phyloP scores from a whole-genome alignment of 306 rosid species.

The Castanea crenata region DNA sequence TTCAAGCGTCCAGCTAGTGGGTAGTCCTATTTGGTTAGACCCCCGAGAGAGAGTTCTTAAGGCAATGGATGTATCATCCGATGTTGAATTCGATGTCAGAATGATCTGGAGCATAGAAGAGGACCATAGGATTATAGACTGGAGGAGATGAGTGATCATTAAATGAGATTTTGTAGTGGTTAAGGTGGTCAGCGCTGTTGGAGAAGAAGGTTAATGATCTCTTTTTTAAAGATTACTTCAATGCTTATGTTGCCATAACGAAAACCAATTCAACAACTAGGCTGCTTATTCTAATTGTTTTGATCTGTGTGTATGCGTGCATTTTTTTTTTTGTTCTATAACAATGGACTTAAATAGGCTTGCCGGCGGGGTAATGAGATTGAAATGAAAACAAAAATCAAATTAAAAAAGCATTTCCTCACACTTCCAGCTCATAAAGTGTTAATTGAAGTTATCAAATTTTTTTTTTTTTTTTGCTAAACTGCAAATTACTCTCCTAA shows the following conservation, averaged over 20 bases:
- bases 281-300: not conserved
- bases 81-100: not conserved
- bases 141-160: constrained; percentile 47
- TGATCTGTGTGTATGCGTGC: not conserved
- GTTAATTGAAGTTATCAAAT: no score
- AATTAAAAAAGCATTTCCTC: not conserved
- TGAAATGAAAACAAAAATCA: not conserved
- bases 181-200: constrained; percentile 37
- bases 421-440: not conserved
- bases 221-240: constrained; percentile 31
- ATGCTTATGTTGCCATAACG: not conserved
- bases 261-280: not conserved
- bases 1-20: constrained; percentile 43
- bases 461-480: no score
- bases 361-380: no score
- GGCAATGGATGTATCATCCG: constrained; percentile 20
- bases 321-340: not conserved
- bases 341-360: not conserved
- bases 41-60: constrained; percentile 47
- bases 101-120: constrained; percentile 27
- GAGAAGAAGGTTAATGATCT: constrained; percentile 44
- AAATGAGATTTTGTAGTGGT: constrained; percentile 46
- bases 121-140: constrained; percentile 27
- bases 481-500: no score
- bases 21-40: constrained; percentile 29